Evolutionary conservation across 2,329 filamentous ascomycete genomes (phyloP).

Genomic region (Aspergillus viridinutans): DNA sequence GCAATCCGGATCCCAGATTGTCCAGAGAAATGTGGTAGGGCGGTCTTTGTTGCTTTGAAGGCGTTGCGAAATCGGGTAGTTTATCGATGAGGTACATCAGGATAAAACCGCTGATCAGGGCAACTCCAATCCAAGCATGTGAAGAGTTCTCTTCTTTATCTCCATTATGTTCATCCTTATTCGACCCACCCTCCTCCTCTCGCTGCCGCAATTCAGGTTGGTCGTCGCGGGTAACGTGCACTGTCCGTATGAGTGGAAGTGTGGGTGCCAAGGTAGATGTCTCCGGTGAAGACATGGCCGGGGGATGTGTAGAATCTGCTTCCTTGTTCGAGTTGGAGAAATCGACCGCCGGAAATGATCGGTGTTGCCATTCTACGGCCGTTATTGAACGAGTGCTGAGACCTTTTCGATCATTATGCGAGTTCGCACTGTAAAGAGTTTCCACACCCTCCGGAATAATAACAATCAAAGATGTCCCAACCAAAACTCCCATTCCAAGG

Average conservation of each 20-base stretch:
- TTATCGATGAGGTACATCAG: constrained; percentile 96
- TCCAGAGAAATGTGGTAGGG: constrained; percentile 86
- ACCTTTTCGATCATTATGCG: constrained; percentile 27
- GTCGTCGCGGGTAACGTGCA: constrained; percentile 22
- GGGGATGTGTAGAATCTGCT: neutral
- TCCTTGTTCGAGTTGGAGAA: neutral
- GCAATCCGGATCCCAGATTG: constrained; percentile 61
- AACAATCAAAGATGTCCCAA: constrained; percentile 91
- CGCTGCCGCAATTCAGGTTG: constrained; percentile 19
- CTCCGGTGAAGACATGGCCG: neutral
- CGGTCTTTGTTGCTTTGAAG: constrained; percentile 60
- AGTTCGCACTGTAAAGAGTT: constrained; percentile 65
- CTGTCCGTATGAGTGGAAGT: constrained; percentile 6
- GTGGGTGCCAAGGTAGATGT: neutral
- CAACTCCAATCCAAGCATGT: constrained; percentile 78
- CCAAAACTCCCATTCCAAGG: constrained; percentile 86
- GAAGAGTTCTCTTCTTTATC: constrained; percentile 48
- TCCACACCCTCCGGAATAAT: constrained; percentile 97
- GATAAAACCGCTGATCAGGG: constrained; percentile 82
- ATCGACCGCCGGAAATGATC: constrained; percentile 13
- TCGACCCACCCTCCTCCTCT: constrained; percentile 22
- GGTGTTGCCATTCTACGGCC: constrained; percentile 27
- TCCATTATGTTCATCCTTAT: constrained; percentile 35
- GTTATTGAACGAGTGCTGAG: constrained; percentile 24
- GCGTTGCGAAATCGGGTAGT: constrained; percentile 68